Conservation (phyloP, 2,329 filamentous ascomycete genomes). For the Phaeosphaeriaceae sp. region DNA sequence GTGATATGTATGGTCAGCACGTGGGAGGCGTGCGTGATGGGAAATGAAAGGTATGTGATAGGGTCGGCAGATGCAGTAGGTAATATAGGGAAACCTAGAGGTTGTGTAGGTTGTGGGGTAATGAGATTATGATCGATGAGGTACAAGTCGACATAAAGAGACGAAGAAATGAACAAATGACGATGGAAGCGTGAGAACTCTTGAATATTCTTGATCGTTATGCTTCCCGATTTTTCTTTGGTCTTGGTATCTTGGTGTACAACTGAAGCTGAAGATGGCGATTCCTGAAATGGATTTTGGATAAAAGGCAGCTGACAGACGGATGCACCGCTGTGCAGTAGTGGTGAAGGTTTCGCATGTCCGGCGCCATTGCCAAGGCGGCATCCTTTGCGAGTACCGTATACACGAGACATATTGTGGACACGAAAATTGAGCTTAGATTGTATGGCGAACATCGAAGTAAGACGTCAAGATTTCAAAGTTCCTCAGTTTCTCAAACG, state of each 20-base stretch:
- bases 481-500: neutral
- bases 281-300: neutral
- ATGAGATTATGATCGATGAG: slow-evolving; percentile 6
- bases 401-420: slow-evolving; percentile 10
- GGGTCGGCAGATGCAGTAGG: slow-evolving; percentile 30
- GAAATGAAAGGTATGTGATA: slow-evolving; percentile 16
- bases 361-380: slow-evolving; percentile 10
- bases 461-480: neutral
- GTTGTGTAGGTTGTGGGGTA: slow-evolving; percentile 24
- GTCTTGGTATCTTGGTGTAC: neutral
- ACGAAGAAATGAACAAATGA: no score
- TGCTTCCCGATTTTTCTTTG: neutral
- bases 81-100: slow-evolving; percentile 21
- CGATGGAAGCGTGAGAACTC: no score
- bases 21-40: slow-evolving; percentile 16
- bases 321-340: slow-evolving; percentile 1
- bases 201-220: neutral
- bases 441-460: neutral
- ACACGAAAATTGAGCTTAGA: slow-evolving; percentile 15
- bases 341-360: slow-evolving; percentile 4
- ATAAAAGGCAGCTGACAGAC: neutral
- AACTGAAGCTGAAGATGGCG: neutral
- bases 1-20: slow-evolving; percentile 15
- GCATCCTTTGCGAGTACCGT: slow-evolving; percentile 5
- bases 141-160: neutral